Evolutionary conservation across 2,329 filamentous ascomycete genomes (phyloP), one percentile per base, ranked within the genome.

Genomic region (Hirsutella rhossiliensis): DNA sequence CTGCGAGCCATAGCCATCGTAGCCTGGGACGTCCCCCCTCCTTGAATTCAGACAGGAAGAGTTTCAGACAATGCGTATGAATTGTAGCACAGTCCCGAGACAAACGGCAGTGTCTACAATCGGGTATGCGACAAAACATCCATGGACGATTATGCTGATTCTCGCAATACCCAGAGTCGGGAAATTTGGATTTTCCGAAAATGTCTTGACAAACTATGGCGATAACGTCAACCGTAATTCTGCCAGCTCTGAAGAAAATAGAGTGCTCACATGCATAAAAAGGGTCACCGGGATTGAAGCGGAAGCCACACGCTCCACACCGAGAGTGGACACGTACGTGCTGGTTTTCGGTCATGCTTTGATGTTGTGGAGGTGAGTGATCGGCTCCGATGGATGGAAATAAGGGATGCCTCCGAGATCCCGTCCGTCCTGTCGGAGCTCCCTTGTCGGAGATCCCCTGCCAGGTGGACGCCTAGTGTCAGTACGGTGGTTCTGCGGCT

Each of bases 1-100:
- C 43, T 37, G 43, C 38, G 20, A 44, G 27, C 43, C 43, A 44
- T 8, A 44, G 30, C 39, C 39, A 31, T 11, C 27, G 39, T 13
- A 29, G 27, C 39, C 28, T 39, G 29, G 31, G 36, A 20, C 42
- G 15, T n/a, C 9, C 15, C 28, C 27, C 29, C 13, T 15, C 12
- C 15, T 34, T n/a, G 31, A 5, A 29, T 7, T 27, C 19, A 15
- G 23, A 29, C 5, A 40, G 38, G 38, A 44, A 44, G 2, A 44
- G 38, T 5, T n/a, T 28, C n/a, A 41, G 12, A 37, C 43, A 44
- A 12, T 36, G 4, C 19, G 30, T 11, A 29, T 44, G 43, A 17
- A 41, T 32, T 36, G 30, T 44, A 19, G 27, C 17, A 44, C 18
- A 40, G 15, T 40, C 43, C 38, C 18, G 11, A 20, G 41, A 43